Evolutionary conservation across 75 land plant species (phyloP), one percentile per base, ranked within the genome.

Genomic region (Adiantum capillusveneris): DNA sequence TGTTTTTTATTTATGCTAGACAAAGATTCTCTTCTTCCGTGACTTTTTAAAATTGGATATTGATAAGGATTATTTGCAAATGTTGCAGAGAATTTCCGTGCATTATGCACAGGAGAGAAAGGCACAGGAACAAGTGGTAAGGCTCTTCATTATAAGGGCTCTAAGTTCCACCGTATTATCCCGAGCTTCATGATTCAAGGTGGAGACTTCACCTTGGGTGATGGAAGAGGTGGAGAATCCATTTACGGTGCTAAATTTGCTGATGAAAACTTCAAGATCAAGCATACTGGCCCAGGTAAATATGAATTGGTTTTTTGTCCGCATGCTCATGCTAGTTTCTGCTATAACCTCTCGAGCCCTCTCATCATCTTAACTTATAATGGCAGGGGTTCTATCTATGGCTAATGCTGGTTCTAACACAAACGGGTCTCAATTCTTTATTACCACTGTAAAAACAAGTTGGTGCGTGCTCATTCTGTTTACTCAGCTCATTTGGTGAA

Each of bases 171-270:
- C 57, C 78, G 97, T 46, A 88, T 92, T 30, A 92, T 92, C 52
- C 97, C 97, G 21, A 85, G 80, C 69, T 92, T 92, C 65, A 92
- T 92, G 97, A 61, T 88, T 58, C 97, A 92, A 67, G 97, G 97
- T 19, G 97, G 97, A 61, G 97, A 92, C 34, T 81, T 84, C 31
- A 92, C 97, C 16, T 80, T 60, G 48, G 97, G 97, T 25, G 79
- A 88, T 76, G 97, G 96, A 25, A 80, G 75, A 60, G 97, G 97
- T 27, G 97, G 97, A 31, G 97, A 92, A 59, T 88, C 96, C 18
- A 92, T 92, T n/a, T 92, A 92, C 56, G 97, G 97, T 1, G 71
- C 64, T 29, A 85, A 80, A 61, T 92, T 92, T 65, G 81, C 81
- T 22, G 96, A 92, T 69, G 97, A 92, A 64, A 88, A 82, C 56